A percentile compares a stretch with the other conserved stretches of the same genome.
Evolutionary conservation across 2,329 filamentous ascomycete genomes (phyloP).

Genomic region (Chrysoporthe cubensis): DNA sequence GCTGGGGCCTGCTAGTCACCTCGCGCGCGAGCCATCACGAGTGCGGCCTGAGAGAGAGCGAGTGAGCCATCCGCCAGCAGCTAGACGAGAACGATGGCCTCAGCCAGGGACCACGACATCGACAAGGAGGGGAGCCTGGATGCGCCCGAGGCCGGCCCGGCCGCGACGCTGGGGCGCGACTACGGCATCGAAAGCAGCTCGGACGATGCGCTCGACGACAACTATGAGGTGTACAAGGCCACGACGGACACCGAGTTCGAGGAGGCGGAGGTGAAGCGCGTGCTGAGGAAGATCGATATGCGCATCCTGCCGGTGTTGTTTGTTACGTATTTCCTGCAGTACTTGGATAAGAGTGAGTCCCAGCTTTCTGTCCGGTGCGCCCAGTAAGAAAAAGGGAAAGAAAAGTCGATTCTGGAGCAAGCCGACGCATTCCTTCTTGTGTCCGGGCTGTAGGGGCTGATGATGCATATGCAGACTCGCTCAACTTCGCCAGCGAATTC

Average conservation of each 20-base stretch:
- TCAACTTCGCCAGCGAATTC: constrained; percentile 56
- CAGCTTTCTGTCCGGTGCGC: too few species aligned
- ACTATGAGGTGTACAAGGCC: constrained; percentile 38
- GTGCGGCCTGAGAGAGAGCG: background rate
- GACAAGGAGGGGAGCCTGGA: constrained; percentile 19
- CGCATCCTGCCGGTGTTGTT: constrained; percentile 38
- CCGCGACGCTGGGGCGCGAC: constrained; percentile 1
- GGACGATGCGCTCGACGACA: constrained; percentile 37
- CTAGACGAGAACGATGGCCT: constrained; percentile 18
- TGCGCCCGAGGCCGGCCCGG: background rate
- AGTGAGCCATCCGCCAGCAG: background rate
- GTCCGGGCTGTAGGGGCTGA: background rate
- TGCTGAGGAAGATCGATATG: constrained; percentile 39
- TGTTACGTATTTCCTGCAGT: constrained; percentile 40
- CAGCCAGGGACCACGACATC: constrained; percentile 8
- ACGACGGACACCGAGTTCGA: constrained; percentile 33
- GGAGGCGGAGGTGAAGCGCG: constrained; percentile 35
- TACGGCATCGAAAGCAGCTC: constrained; percentile 29
- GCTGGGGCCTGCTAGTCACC: constrained; percentile 5
- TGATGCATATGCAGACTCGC: constrained; percentile 37
- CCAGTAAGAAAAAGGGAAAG: too few species aligned
- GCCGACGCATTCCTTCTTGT: background rate
- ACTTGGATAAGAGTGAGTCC: constrained; percentile 40
- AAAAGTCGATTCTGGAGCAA: background rate
- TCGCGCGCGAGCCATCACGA: background rate